Base-by-base conservation (phyloP, 1,284 basidiomycete genomes). In the Schizopora paradoxa region DNA sequence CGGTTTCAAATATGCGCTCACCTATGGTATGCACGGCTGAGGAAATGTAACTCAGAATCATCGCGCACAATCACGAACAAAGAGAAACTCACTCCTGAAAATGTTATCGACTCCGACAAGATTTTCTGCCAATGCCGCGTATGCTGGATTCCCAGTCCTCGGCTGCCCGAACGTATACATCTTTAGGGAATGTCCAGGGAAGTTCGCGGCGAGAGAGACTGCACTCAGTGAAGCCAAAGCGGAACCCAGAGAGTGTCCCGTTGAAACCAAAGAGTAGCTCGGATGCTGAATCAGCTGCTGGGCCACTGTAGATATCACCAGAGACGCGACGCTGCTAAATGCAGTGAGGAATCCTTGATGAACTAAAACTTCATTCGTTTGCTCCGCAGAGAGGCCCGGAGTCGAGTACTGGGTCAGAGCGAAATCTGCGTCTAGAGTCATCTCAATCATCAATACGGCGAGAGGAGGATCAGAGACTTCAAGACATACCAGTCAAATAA, bases 181-280 rank as follows among this genome's bases (percentile, higher is more conserved):
- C 25, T 63, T 58, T 16, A 70, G 57, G 38, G 58, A 48, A 67
- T 37, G 56, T n/a, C 56, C 57, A 1, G 64, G 65, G 53, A 70
- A 70, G 27, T 66, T 67, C 41, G 64, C 57, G 51, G 67, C 61
- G 19, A 76, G 40, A 4, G 67, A 59, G 4, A 74, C 56, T 1
- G 67, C 69, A 6, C 66, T 71, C 2, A 76, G 56, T 6, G 68
- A 59, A 0, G 74, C 64, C 26, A 77, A 51, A 4, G 73, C 61
- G 2, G 72, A 74, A 8, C 73, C 74, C 4, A 76, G 58, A 2
- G 72, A 74, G 53, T 77, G 74, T 0, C 74, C 74, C 1, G 65
- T 66, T 1, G 67, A 68, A 4, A 71, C 66, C 36, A 76, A 58
- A 0, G 63, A 46, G 51, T 69, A 70, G 2, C 53, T 62, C 5